Evolutionary conservation across 805 yeast genomes (phyloP), one percentile per base, ranked within the genome.

Genomic region (Candida khao-thaluensis): DNA sequence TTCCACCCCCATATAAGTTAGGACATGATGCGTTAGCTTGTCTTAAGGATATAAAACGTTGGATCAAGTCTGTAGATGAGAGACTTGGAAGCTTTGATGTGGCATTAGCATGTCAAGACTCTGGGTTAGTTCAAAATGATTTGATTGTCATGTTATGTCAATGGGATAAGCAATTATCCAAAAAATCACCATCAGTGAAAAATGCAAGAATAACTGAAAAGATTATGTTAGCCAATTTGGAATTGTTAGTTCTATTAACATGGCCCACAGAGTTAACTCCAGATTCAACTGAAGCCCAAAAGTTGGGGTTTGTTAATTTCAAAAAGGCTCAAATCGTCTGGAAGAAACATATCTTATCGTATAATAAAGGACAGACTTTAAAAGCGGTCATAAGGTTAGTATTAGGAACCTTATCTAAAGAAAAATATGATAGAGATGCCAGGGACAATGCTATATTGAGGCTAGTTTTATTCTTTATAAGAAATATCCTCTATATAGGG

Each of bases 21-120:
- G 98, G 98, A 8, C 88, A 83, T 43, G 97, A 91, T 53, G 95
- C 95, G 2, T 58, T 77, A 40, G 89, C 89, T 0, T 88, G 97
- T 61, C 62, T 93, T 22, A 82, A 85, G 50, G 99, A 93, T 61
- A 61, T 93, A 45, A 88, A 87, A 56, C 72, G 85, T 50, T 91
- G 98, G 96, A 74, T 93, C 38, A 80, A 79, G 48, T 71, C 83
- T 1, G 90, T 86, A 32, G 98, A 91, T 59, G 93, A 86, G 41
- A 72, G 72, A 30, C 72, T 77, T 37, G 71, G 77, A 38, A 69
- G 81, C 11, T 82, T 80, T 71, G 88, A 83, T 44, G 96, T 91
- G 4, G 95, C 96, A 0, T 71, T 85, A 36, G 95, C 96, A 1
- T 82, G 95, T 46, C 85, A 88, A 4, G 91, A 85, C 38, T 79